Base-by-base conservation (phyloP, 169 alveolate species). In the Eimeria falciformis region DNA sequence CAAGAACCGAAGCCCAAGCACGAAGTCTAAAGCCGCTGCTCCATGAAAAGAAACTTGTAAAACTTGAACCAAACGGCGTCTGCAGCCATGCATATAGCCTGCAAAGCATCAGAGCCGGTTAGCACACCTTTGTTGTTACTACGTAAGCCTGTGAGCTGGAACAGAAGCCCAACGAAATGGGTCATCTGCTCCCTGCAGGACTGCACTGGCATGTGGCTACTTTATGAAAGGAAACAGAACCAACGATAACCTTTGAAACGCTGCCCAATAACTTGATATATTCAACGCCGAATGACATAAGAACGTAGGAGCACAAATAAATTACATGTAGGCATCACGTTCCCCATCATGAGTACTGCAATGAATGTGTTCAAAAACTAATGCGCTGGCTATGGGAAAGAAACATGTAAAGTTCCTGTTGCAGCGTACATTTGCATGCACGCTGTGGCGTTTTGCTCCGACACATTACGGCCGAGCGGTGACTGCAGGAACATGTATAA, bases 61-160 rank as follows among this genome's bases (percentile, higher is more conserved):
- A 89, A 29, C 85, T 89, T 27, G 89, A 73, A 6, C 93, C 93
- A 23, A 89, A 33, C 46, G 93, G 93, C 3, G 93, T 89, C 68
- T 89, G 93, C 23, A 89, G 93, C 93, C 93, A 89, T 14, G 93
- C 85, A 37, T 82, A 65, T 75, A 89, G 71, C 89, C 93, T 89
- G 90, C 29, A 27, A 21, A 11, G 5, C 83, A 37, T 56, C 47
- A 18, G n/a, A 40, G 65, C 43, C 21, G 5, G 21, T 12, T 50
- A 77, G 33, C 45, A 21, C 23, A 75, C 4, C 33, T 50, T 21
- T 50, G 62, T 50, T 21, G 62, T 21, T n/a, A n/a, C n/a, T n/a
- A n/a, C n/a, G 17, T 3, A 56, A 21, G 9, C 23, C 69, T 56
- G 33, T 4, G 23, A 56, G 33, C 17, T 56, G 69, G 3, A 56